A percentile compares a stretch with the other conserved stretches of the same genome.
Conservation (phyloP, 208 protist species). For the Naegleria lovaniensis region DNA sequence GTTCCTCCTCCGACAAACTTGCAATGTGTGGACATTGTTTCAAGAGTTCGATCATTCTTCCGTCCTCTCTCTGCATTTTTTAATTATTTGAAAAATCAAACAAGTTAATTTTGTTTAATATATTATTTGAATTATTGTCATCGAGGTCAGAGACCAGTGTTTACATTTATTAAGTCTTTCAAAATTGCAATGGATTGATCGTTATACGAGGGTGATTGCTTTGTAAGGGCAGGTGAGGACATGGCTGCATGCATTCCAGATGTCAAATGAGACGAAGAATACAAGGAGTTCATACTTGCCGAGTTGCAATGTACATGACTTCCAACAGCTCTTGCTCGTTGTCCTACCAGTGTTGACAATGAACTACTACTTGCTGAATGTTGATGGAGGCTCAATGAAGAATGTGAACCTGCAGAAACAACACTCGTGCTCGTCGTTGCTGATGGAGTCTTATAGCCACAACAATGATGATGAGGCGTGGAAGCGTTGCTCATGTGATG, state of each 20-base stretch:
- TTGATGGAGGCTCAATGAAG: neutral
- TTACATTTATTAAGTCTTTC: neutral
- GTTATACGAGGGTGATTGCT: neutral
- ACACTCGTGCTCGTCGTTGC: too few species aligned
- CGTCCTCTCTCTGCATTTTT: too few species aligned
- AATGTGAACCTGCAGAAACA: neutral
- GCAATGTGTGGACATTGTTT: neutral
- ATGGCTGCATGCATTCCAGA: neutral
- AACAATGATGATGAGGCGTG: too few species aligned
- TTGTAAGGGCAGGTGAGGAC: neutral
- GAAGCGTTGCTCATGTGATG: too few species aligned
- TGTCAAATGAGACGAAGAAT: too few species aligned
- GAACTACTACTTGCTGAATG: neutral
- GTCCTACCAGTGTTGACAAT: neutral
- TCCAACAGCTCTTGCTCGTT: neutral
- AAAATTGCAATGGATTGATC: neutral
- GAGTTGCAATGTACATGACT: neutral
- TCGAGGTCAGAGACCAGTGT: neutral
- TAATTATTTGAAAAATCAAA: too few species aligned
- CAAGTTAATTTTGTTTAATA: too few species aligned
- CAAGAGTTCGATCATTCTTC: neutral
- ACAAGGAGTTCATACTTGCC: too few species aligned
- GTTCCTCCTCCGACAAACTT: neutral
- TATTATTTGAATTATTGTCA: too few species aligned
- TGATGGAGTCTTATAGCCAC: too few species aligned